Base-by-base conservation (phyloP, 2,329 filamentous ascomycete species). In the Xylaria polymorpha region DNA sequence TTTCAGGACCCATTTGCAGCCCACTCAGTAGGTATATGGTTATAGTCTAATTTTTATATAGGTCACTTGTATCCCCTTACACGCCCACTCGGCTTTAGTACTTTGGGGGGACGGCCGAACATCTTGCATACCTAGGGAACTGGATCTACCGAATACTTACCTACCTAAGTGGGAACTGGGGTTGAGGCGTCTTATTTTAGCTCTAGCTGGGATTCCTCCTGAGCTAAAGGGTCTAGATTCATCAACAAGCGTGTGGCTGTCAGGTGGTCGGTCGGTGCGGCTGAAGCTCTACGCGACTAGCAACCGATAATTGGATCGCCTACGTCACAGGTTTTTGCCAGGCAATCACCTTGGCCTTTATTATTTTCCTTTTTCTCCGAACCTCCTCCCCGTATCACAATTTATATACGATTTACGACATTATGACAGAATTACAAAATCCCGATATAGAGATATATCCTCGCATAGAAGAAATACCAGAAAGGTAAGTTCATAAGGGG, bases 381-480 rank as follows among this genome's bases (percentile, higher is more conserved):
- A 51, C 25, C 15, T 32, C 29, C 9, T 32, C 14, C 48, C 14
- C 32, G 18, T 32, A 32, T 32, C 35, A 53, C 50, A 37, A 25
- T 46, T 20, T 39, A 44, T 35, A 59, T 29, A 29, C 25, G 25
- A 29, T 29, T 29, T 51, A 48, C 35, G 55, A 57, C 55, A 59
- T n/a, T 22, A 64, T 64, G 62, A 20, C 62, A 32, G 55, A 48
- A 15, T 59, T 35, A 64, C 62, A 59, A 41, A 46, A 43, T 59
- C 41, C 43, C 62, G 53, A 22, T 43, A 7, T 32, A 29, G 53
- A 48, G 14, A 22, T 12, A 20, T 58, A 43, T 25, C 53, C 20
- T 35, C 53, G 43, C 7, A 59, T 58, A 51, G 53, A 64, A 50
- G 62, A 64, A 44, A 64, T 64, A 51, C 62, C 62, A 10, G 62